Evolutionary conservation across 805 yeast genomes (phyloP).

Genomic region (Dipodascopsis uninucleata): DNA sequence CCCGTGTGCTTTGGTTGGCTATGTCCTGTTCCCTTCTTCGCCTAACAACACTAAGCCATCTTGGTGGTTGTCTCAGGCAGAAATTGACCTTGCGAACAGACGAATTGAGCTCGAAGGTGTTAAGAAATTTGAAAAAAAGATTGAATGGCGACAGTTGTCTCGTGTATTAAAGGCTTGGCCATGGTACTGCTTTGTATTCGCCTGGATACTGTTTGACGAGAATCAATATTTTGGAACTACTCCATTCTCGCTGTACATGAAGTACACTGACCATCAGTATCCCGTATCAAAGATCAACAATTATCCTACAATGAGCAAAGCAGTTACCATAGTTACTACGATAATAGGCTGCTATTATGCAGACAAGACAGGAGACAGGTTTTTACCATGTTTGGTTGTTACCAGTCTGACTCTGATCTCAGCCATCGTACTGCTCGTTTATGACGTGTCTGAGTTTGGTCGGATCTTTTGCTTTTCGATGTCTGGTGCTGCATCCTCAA

Average conservation of each 20-base stretch:
- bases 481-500: slow-evolving; percentile 8
- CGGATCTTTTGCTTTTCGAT: slow-evolving; percentile 14
- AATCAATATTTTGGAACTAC: slow-evolving; percentile 13
- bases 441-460: slow-evolving; percentile 29
- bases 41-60: slow-evolving; percentile 40
- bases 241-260: slow-evolving; percentile 40
- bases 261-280: slow-evolving; percentile 34
- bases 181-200: slow-evolving; percentile 35
- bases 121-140: slow-evolving; percentile 29
- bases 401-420: slow-evolving; percentile 72
- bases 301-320: slow-evolving; percentile 43
- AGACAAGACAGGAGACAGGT: slow-evolving; percentile 23
- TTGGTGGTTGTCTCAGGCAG: slow-evolving; percentile 38
- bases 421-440: slow-evolving; percentile 60
- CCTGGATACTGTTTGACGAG: slow-evolving; percentile 21
- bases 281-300: slow-evolving; percentile 39
- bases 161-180: slow-evolving; percentile 39
- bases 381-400: slow-evolving; percentile 55
- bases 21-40: slow-evolving; percentile 52
- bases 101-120: slow-evolving; percentile 35
- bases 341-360: slow-evolving; percentile 17
- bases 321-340: slow-evolving; percentile 39
- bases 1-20: slow-evolving; percentile 40
- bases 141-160: slow-evolving; percentile 32
- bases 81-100: slow-evolving; percentile 36